Evolutionary conservation across 2,329 filamentous ascomycete species (phyloP).

Genomic region (Ophiostoma ulmi): DNA sequence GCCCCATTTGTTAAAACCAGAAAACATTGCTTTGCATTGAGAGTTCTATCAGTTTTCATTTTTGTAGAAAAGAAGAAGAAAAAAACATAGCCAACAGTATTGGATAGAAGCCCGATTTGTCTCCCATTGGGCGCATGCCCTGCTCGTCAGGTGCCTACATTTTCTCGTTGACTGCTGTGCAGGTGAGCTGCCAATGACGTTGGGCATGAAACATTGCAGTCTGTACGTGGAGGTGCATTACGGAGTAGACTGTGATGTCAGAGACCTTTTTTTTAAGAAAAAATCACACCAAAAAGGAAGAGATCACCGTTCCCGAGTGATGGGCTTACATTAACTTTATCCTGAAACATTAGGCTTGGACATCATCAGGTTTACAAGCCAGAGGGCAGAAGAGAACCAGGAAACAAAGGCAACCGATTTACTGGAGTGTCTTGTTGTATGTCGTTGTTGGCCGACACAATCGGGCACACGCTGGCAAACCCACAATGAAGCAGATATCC

Average conservation of each 20-base stretch:
- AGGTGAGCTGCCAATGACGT: slow-evolving; percentile 13
- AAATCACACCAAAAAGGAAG: not conserved
- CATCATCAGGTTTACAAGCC: slow-evolving; percentile 3
- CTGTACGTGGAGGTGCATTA: not conserved
- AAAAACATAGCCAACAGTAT: not conserved
- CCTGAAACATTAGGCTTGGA: slow-evolving; percentile 9
- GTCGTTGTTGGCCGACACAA: not conserved
- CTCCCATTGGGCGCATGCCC: slow-evolving; percentile 13
- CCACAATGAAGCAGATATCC: too few relatives aligned
- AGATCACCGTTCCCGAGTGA: not conserved
- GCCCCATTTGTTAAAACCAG: too few relatives aligned
- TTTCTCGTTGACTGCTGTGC: not conserved
- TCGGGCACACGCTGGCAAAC: not conserved
- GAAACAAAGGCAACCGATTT: not conserved
- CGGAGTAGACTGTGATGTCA: not conserved
- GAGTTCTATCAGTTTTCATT: not conserved
- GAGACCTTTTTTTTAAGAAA: not conserved
- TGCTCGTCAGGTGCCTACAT: slow-evolving; percentile 10
- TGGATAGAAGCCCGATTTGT: not conserved
- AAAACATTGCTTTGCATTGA: too few relatives aligned
- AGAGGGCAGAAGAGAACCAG: not conserved
- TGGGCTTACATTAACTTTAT: slow-evolving; percentile 5
- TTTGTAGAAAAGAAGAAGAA: not conserved
- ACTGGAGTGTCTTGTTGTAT: too few relatives aligned
- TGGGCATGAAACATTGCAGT: not conserved